Evolutionary conservation across 2,329 filamentous ascomycete species (phyloP).

Genomic region (Botrytis aclada): DNA sequence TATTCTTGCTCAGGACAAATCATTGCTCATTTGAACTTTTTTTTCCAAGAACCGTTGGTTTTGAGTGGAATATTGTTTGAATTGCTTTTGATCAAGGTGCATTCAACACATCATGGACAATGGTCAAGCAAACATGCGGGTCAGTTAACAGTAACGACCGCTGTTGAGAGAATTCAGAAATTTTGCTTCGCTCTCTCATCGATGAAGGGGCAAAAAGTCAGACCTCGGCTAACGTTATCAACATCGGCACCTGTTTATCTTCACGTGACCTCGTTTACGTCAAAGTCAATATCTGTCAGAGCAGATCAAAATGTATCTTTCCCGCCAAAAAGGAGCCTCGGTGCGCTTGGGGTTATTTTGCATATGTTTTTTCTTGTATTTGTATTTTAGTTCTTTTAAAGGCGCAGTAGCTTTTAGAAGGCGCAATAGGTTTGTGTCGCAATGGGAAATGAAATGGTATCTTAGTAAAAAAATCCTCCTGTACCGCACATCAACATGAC

Average conservation of each 20-base stretch:
- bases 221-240: slow-evolving; percentile 1
- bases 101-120: neutral
- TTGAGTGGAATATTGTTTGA: neutral
- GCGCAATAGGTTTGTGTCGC: slow-evolving; percentile 6
- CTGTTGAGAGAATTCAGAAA: neutral
- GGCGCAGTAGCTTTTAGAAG: neutral
- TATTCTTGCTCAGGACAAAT: neutral
- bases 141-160: neutral
- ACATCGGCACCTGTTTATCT: neutral
- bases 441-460: slow-evolving; percentile 16
- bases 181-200: neutral
- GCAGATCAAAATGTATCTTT: neutral
- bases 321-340: neutral
- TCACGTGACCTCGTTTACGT: neutral
- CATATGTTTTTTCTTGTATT: slow-evolving; percentile 2
- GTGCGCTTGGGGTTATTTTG: neutral
- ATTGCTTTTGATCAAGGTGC: neutral
- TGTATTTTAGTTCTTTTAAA: neutral
- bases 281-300: neutral
- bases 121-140: neutral
- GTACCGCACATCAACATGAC: slow-evolving; percentile 1
- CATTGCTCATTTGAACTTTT: neutral
- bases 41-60: neutral
- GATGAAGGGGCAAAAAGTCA: neutral
- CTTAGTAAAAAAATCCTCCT: neutral